A percentile compares a stretch with the other conserved stretches of the same genome.
These are phyloP conservation scores for Gnomoniopsis smithogilvyi DNA, from an alignment of 2,329 filamentous ascomycete species.

Conservation along the genomic window DNA sequence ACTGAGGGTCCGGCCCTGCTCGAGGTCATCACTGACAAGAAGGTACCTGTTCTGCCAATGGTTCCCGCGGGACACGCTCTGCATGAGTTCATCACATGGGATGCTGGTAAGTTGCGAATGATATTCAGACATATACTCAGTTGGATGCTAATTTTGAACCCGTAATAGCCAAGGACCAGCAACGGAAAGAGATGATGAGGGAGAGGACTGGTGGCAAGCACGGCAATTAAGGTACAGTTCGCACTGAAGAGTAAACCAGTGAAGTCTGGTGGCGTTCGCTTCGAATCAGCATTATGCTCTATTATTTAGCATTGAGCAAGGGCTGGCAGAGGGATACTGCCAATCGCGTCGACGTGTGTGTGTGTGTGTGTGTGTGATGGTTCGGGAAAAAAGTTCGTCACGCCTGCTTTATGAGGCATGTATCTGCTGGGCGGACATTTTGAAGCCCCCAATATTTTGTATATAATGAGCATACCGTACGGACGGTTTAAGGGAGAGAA, in stretches of 20 bases:
- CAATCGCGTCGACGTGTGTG: no score
- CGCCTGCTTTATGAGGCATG: no score
- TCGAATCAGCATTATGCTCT: background rate
- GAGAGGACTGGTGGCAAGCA: constrained; percentile 56
- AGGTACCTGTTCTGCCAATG: constrained; percentile 96
- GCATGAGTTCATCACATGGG: constrained; percentile 91
- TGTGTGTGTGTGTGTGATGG: no score
- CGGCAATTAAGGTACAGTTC: constrained; percentile 22
- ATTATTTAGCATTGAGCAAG: background rate
- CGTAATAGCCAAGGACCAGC: constrained; percentile 60
- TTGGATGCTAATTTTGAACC: background rate
- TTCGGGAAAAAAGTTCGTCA: no score
- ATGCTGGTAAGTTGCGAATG: constrained; percentile 57
- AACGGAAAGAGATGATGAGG: constrained; percentile 64
- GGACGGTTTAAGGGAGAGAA: background rate
- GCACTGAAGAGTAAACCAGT: constrained; percentile 1
- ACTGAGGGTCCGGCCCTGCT: constrained; percentile 88
- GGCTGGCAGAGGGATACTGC: no score
- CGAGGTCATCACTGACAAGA: constrained; percentile 87
- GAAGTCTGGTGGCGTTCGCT: background rate
- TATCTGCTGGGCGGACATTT: background rate
- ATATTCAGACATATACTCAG: constrained; percentile 8
- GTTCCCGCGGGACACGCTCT: constrained; percentile 83
- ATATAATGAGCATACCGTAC: background rate
- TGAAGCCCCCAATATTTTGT: background rate